These are phyloP conservation scores for Ascobolus immersus DNA, from an alignment of 495 filamentous ascomycete species.

Conservation along the genomic window DNA sequence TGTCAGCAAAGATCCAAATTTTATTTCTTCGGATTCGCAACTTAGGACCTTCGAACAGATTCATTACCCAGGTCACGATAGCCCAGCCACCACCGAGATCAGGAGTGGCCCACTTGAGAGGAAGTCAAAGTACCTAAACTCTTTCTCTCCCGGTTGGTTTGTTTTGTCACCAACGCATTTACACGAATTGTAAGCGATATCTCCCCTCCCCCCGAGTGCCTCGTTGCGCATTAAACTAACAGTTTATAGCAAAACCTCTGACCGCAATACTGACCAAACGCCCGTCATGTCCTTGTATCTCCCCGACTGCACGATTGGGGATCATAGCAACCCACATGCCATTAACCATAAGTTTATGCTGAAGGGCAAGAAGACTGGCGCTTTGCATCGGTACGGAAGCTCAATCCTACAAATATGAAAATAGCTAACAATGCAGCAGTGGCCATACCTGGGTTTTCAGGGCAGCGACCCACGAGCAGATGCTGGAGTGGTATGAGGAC, in stretches of 20 bases:
- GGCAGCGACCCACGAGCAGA: constrained; percentile 79
- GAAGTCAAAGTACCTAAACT: constrained; percentile 97
- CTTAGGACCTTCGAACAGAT: constrained; percentile 59
- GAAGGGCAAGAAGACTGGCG: constrained; percentile 78
- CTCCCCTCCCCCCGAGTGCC: no score
- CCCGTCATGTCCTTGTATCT: constrained; percentile 93
- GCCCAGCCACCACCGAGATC: constrained; percentile 66
- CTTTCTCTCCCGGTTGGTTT: constrained; percentile 89
- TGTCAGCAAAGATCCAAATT: constrained; percentile 55
- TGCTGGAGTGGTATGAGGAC: constrained; percentile 91
- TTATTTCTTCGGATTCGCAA: constrained; percentile 65
- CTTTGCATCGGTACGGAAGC: constrained; percentile 38
- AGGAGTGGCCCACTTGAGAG: constrained; percentile 76
- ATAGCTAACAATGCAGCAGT: constrained; percentile 15
- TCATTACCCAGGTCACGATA: constrained; percentile 76
- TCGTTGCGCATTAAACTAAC: no score
- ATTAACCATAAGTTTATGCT: constrained; percentile 96
- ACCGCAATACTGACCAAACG: constrained; percentile 38
- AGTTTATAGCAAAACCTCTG: constrained; percentile 16
- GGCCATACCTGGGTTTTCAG: constrained; percentile 96
- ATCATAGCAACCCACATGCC: constrained; percentile 58
- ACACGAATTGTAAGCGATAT: constrained; percentile 79
- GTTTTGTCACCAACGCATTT: constrained; percentile 78
- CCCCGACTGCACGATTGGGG: constrained; percentile 81
- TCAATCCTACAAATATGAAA: not conserved